Conservation (phyloP, 129 eudicot species). For the Artemisia argyi region DNA sequence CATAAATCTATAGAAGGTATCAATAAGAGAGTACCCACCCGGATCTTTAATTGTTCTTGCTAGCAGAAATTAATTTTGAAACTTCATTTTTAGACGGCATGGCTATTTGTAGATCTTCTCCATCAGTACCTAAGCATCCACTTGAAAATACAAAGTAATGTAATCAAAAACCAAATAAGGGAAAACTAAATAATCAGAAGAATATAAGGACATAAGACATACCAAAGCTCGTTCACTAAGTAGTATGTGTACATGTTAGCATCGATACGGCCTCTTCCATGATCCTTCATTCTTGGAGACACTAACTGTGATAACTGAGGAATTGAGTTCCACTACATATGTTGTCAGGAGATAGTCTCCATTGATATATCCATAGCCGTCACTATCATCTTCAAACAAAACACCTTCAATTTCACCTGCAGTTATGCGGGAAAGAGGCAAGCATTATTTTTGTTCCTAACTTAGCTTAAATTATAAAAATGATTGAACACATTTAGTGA, state of each 20-base stretch:
- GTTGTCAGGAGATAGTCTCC: constrained; percentile 75
- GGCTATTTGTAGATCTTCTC: too few relatives aligned
- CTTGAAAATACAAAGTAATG: background rate
- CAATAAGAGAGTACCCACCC: constrained; percentile 52
- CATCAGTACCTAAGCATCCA: too few relatives aligned
- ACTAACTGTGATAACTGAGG: constrained; percentile 60
- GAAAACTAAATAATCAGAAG: too few relatives aligned
- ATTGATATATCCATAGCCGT: constrained; percentile 72
- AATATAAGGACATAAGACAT: too few relatives aligned
- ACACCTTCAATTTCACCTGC: constrained; percentile 91
- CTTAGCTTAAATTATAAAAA: too few relatives aligned
- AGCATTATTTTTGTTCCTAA: too few relatives aligned
- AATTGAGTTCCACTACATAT: constrained; percentile 71
- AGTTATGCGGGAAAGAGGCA: constrained; percentile 2
- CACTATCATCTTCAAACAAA: constrained; percentile 93
- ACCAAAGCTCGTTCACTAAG: too few relatives aligned
- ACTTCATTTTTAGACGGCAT: constrained; percentile 67
- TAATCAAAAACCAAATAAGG: too few relatives aligned
- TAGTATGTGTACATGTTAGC: too few relatives aligned
- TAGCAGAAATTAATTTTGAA: constrained; percentile 45
- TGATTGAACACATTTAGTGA: too few relatives aligned
- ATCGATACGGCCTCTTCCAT: constrained; percentile 17
- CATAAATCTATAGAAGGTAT: too few relatives aligned
- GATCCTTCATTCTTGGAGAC: constrained; percentile 74
- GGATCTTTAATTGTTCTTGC: constrained; percentile 52